phyloP scores from a whole-genome alignment of 495 filamentous ascomycete genomes.

The Trichoderma asperelloides region DNA sequence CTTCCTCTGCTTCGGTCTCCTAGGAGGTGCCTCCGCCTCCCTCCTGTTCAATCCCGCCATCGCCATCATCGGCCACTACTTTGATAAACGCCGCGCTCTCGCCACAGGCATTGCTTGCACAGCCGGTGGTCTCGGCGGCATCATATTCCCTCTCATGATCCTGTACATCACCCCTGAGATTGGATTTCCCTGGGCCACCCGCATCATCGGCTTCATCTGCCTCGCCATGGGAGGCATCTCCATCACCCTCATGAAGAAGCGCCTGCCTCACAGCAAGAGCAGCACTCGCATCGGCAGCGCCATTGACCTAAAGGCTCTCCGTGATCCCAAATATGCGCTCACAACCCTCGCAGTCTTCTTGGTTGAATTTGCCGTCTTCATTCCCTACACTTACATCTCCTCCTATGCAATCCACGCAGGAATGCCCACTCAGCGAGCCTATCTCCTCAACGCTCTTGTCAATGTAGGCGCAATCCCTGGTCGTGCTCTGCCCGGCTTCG shows the following conservation, averaged over 20 bases:
- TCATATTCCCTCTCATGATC: constrained; percentile 51
- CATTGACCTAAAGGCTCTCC: constrained; percentile 47
- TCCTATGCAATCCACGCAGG: constrained; percentile 45
- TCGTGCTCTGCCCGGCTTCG: constrained; percentile 57
- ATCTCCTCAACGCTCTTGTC: constrained; percentile 41
- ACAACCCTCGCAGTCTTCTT: constrained; percentile 41
- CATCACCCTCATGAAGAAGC: constrained; percentile 45
- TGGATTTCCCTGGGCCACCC: constrained; percentile 50
- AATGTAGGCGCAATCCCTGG: constrained; percentile 54
- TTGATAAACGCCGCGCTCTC: constrained; percentile 48
- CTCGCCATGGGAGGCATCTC: constrained; percentile 43
- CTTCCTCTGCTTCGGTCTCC: constrained; percentile 49
- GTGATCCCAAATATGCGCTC: constrained; percentile 45
- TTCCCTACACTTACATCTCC: constrained; percentile 37
- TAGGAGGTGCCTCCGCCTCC: constrained; percentile 48
- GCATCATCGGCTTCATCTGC: constrained; percentile 50
- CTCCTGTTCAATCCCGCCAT: constrained; percentile 52
- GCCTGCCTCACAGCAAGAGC: constrained; percentile 32
- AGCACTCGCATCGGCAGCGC: constrained; percentile 11
- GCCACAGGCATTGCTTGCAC: constrained; percentile 58
- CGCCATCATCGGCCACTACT: constrained; percentile 56
- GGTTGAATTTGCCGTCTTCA: constrained; percentile 41
- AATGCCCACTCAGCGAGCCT: neutral
- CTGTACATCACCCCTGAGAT: constrained; percentile 36
- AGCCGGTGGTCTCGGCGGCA: constrained; percentile 51